Conservation (phyloP, 805 yeast species). For the Monosporozyma siamensis region DNA sequence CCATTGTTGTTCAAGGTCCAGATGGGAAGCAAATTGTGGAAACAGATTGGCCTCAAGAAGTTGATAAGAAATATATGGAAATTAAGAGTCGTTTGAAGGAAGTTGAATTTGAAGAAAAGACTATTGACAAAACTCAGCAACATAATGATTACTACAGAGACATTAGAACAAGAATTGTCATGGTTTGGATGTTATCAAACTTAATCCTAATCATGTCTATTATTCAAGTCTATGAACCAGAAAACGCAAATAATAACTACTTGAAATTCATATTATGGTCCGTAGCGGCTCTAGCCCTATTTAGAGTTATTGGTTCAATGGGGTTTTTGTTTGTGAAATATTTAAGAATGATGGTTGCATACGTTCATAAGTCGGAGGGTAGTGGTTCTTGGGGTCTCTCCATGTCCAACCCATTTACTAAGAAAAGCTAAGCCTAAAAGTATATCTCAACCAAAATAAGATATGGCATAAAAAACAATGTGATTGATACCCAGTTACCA, state of each 20-base stretch:
- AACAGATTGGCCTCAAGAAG: slow-evolving; percentile 34
- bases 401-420: slow-evolving; percentile 5
- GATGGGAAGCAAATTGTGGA: slow-evolving; percentile 79
- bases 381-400: slow-evolving; percentile 18
- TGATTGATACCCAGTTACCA: too few relatives aligned
- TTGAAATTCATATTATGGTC: slow-evolving; percentile 83
- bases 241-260: slow-evolving; percentile 61
- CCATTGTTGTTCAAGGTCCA: slow-evolving; percentile 70
- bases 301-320: slow-evolving; percentile 77
- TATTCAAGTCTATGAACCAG: slow-evolving; percentile 69
- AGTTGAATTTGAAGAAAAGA: slow-evolving; percentile 23
- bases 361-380: slow-evolving; percentile 31
- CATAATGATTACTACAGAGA: slow-evolving; percentile 88
- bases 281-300: slow-evolving; percentile 73
- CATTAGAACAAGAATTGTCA: slow-evolving; percentile 89
- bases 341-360: slow-evolving; percentile 33
- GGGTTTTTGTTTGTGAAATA: slow-evolving; percentile 46
- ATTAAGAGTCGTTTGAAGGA: slow-evolving; percentile 32
- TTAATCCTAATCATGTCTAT: slow-evolving; percentile 77
- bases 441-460: too few relatives aligned
- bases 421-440: slow-evolving; percentile 1
- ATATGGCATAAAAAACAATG: too few relatives aligned
- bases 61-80: slow-evolving; percentile 30
- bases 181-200: slow-evolving; percentile 85
- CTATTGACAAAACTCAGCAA: slow-evolving; percentile 24